Conservation (phyloP, 768 basidiomycete species). For the Rhizopogon rudus region DNA sequence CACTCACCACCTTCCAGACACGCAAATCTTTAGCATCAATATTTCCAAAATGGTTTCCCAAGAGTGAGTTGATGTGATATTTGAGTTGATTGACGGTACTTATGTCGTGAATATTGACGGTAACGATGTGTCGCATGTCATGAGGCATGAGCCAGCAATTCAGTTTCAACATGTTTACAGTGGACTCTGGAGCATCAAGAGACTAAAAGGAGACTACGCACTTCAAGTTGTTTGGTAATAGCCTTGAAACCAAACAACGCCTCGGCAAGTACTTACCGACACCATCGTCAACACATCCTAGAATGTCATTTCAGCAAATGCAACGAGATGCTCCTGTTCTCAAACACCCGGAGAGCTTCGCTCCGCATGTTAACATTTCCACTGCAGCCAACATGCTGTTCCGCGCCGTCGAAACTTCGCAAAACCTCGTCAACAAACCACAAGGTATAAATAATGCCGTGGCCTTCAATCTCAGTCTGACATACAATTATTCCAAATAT, state of each 20-base stretch:
- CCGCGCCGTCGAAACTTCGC: constrained; percentile 53
- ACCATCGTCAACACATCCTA: not conserved
- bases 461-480: not conserved
- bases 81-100: too few relatives aligned
- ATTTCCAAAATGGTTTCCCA: too few relatives aligned
- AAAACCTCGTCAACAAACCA: constrained; percentile 68
- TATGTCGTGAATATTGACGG: too few relatives aligned
- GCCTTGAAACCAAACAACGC: constrained; percentile 27
- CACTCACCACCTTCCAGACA: too few relatives aligned
- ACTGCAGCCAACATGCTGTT: constrained; percentile 55
- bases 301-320: constrained; percentile 37
- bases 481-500: constrained; percentile 30
- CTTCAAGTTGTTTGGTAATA: constrained; percentile 19
- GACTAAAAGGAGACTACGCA: too few relatives aligned
- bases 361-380: constrained; percentile 47
- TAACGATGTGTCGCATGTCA: too few relatives aligned
- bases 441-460: constrained; percentile 38
- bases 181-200: too few relatives aligned
- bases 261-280: not conserved
- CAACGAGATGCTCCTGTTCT: constrained; percentile 63
- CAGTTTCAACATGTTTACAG: too few relatives aligned
- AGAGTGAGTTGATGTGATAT: too few relatives aligned
- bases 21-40: too few relatives aligned
- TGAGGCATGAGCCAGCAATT: too few relatives aligned
- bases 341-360: constrained; percentile 64